Base-by-base conservation (phyloP, 768 basidiomycete genomes). In the Leccinum aurantiacum region DNA sequence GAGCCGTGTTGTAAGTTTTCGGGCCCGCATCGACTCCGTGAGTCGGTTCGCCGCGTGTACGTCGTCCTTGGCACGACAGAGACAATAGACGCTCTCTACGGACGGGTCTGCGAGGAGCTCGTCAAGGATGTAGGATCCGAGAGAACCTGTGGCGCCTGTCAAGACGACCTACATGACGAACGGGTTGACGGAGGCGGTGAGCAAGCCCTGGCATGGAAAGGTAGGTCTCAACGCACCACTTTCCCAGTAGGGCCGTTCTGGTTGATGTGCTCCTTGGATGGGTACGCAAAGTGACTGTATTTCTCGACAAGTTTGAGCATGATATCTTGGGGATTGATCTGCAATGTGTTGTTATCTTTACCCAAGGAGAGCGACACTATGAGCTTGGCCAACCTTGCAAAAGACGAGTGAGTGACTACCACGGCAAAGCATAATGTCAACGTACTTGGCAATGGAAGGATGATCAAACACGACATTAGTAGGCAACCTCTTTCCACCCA, bases 91-190 rank as follows among this genome's bases (percentile, higher is more conserved):
- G 10, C 73, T 35, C 6, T 35, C 35, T 35, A 35, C 6, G 13
- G 35, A 35, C 35, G 35, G 35, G 35, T 35, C 35, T 35, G 35
- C 35, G 2, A 35, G 70, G 2, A 85, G 72, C 52, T 79, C 76
- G 35, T 76, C 71, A 17, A 86, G 76, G 13, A 84, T 76, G 58
- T 83, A 78, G 13, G 35, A 35, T 9, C 84, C 84, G 3, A 84
- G 76, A 2, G 81, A 82, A 1, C 83, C 84, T 5, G 83, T 83
- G 0, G 77, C 79, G 4, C 83, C 84, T 0, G 83, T 84, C 37
- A 85, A 71, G 5, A 84, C 76, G 8, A 70, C 54, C 63, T 65
- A 3, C 37, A 35, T 14, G 35, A 35, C 35, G 6, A 35, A 35
- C 13, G 13, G 6, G 35, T 35, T 35, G 0, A 14, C 13, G 35